Percentiles rank a stretch among this genome's conserved stretches.
phyloP scores from a whole-genome alignment of 306 rosid genomes.

The Citrullus amarus region DNA sequence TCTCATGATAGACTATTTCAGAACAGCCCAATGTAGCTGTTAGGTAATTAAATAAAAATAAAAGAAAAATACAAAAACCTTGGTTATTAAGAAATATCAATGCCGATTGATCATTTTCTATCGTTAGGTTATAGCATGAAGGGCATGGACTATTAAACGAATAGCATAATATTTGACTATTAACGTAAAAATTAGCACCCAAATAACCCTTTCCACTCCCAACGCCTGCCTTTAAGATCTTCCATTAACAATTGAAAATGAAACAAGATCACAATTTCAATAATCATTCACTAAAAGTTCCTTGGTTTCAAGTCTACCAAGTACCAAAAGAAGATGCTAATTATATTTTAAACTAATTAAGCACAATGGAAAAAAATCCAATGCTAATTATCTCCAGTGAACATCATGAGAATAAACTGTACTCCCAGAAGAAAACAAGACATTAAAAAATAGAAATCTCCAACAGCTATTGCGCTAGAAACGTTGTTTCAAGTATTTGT shows the following conservation, averaged over 20 bases:
- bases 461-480: neutral
- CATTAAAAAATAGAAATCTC: neutral
- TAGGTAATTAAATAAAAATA: neutral
- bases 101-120: neutral
- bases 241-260: neutral
- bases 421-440: neutral
- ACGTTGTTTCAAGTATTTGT: neutral
- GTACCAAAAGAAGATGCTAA: neutral
- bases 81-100: neutral
- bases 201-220: neutral
- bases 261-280: neutral
- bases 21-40: neutral
- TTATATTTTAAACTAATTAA: neutral
- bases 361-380: neutral
- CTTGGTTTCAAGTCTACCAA: neutral
- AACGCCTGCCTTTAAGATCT: neutral
- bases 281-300: neutral
- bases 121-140: neutral
- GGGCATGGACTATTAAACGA: neutral
- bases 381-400: neutral
- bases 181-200: neutral
- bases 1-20: neutral
- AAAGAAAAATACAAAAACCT: neutral
- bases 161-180: neutral
- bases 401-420: neutral